Base-by-base conservation (phyloP, 352 stramenopile genomes). In the Pythium brachiatum region DNA sequence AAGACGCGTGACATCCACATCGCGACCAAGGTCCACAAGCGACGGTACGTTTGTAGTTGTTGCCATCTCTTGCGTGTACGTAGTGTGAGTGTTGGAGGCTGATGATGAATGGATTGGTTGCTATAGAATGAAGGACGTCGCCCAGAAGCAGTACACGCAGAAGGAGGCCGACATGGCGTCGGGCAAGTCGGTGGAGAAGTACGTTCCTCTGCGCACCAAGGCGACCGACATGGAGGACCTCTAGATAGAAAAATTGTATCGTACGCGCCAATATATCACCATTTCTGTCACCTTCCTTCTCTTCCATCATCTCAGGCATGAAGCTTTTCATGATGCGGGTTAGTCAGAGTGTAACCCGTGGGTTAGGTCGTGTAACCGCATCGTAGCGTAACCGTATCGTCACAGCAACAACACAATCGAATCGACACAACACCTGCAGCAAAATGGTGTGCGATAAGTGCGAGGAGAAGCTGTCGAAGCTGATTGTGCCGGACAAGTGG, bases 141-240 rank as follows among this genome's bases (percentile, higher is more conserved):
- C 83, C 18, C 86, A 95, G 71, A 80, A 93, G 80, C 86, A 95
- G 66, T 95, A 95, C 74, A 88, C 83, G 71, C 86, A 94, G 62
- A 89, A 85, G 29, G 86, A 95, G 62, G 86, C 86, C 32, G 84
- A 92, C 57, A 64, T 81, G 16, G 86, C 70, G 46, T 83, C 86
- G 12, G 84, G 86, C 56, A 89, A 88, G 65, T 76, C 74, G 9
- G 62, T 90, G 12, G 86, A 95, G 66, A 78, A 74, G 62, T 94
- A 94, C 60, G 80, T 75, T 25, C 76, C 83, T 18, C 64, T 83
- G 9, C 83, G 85, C 57, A 38, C 80, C 41, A 68, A 75, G 51
- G 57, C 29, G 18, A 60, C 69, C 32, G 72, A 78, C 29, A 91
- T 91, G 79, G 73, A 84, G 41, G 81, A 90, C 51, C 61, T 91